Evolutionary conservation across 1,139 yeast genomes (phyloP).

Genomic region (Saccharomycopsis phalli): DNA sequence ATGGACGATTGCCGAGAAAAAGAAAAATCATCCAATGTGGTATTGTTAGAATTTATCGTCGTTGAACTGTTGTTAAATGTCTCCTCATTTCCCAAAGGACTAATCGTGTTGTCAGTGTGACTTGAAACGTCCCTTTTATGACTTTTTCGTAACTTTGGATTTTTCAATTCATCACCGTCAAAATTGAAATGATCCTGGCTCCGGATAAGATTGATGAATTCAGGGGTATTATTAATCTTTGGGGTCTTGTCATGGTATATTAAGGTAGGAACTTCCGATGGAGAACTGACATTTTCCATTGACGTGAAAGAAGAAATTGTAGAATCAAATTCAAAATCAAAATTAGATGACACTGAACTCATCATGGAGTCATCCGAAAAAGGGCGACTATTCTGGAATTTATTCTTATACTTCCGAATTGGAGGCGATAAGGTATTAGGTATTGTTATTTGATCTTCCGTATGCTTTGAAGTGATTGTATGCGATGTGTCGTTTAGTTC

Average conservation of each 20-base stretch:
- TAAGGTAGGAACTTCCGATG: background rate
- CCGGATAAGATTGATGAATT: slow-evolving; percentile 3
- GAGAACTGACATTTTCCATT: slow-evolving; percentile 11
- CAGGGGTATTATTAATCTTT: slow-evolving; percentile 15
- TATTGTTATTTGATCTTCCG: slow-evolving; percentile 14
- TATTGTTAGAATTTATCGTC: slow-evolving; percentile 14
- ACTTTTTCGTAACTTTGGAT: background rate
- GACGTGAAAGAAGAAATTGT: slow-evolving; percentile 16
- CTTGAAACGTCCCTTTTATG: slow-evolving; percentile 5
- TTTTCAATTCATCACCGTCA: background rate
- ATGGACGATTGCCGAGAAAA: background rate
- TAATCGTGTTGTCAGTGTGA: slow-evolving; percentile 12
- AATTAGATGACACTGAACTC: slow-evolving; percentile 10
- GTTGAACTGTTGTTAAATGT: slow-evolving; percentile 14
- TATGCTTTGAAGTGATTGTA: background rate
- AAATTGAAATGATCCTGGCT: background rate
- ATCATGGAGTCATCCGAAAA: slow-evolving; percentile 18
- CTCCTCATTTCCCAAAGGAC: slow-evolving; percentile 1
- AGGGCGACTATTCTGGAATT: slow-evolving; percentile 11
- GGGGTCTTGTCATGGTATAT: slow-evolving; percentile 11
- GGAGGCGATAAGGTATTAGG: slow-evolving; percentile 5
- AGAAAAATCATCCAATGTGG: slow-evolving; percentile 3
- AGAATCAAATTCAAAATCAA: slow-evolving; percentile 14
- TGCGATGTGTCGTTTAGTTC: background rate
- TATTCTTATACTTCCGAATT: background rate